Evolutionary conservation across 108 stramenopile species (phyloP).

Genomic region (Poteriospumella lacustris): DNA sequence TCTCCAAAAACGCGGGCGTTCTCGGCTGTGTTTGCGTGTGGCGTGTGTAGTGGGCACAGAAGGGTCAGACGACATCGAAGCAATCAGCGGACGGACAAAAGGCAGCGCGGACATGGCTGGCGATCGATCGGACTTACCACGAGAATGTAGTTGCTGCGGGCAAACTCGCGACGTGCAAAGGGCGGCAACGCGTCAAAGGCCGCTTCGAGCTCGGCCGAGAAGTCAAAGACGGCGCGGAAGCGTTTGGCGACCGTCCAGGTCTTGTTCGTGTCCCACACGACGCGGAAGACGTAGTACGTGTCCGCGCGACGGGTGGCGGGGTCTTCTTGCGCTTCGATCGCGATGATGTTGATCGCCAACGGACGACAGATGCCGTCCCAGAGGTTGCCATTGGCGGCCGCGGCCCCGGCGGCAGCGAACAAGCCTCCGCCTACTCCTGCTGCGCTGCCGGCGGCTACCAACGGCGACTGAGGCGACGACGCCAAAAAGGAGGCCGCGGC

Average conservation of each 20-base stretch:
- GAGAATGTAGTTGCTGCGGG: background rate
- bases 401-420: too few relatives aligned
- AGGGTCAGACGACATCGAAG: background rate
- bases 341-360: background rate
- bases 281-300: background rate
- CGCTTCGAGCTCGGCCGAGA: background rate
- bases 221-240: background rate
- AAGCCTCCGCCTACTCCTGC: too few relatives aligned
- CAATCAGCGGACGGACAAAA: background rate
- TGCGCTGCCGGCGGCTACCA: too few relatives aligned
- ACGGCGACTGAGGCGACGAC: too few relatives aligned
- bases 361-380: too few relatives aligned
- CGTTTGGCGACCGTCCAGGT: background rate
- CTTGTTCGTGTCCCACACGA: background rate
- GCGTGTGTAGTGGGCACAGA: background rate
- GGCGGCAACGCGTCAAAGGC: constrained; percentile 11
- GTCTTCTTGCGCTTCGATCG: background rate
- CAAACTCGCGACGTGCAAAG: background rate
- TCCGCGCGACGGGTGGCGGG: background rate
- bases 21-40: background rate
- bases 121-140: background rate
- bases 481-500: too few relatives aligned
- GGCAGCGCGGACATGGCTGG: background rate
- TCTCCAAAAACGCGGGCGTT: background rate
- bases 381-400: too few relatives aligned